Evolutionary conservation across 108 stramenopile species (phyloP), one percentile per base, ranked within the genome.

Genomic region (Seminavis robusta): DNA sequence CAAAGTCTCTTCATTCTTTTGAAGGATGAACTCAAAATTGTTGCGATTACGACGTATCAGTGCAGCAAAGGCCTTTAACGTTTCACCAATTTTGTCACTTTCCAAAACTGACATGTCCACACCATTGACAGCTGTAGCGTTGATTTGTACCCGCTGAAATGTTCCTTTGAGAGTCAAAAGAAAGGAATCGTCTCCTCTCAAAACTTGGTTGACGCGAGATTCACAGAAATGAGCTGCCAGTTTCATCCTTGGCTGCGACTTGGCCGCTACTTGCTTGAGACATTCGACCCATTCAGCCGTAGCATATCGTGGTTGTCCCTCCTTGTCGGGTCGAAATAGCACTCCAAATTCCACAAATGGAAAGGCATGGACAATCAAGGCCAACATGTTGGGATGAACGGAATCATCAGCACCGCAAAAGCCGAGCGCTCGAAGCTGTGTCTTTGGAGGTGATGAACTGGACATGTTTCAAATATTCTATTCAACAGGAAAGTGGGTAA

Each of bases 391-490:
- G 19, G 90, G 92, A 51, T 85, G 70, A n/a, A 95, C 88, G 33
- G 84, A 87, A 55, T 95, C 83, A 67, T 97, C 96, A 42, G 81
- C 92, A 29, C 94, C 94, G 61, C 96, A 97, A 64, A 97, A 94
- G 20, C 96, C 96, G 8, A 97, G 56, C 11, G 81, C 81, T 15
- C 76, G 71, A 24, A 90, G 75, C 36, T 74, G 60, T n/a, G 52
- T 58, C 6, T 26, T 53, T 48, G n/a, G n/a, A n/a, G n/a, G n/a
- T n/a, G n/a, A n/a, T n/a, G n/a, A n/a, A n/a, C n/a, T n/a, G n/a
- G n/a, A n/a, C n/a, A n/a, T n/a, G n/a, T n/a, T n/a, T n/a, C n/a
- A n/a, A n/a, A n/a, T n/a, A n/a, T n/a, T n/a, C n/a, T n/a, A n/a
- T n/a, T n/a, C n/a, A n/a, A n/a, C n/a, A n/a, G n/a, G n/a, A n/a